These are phyloP conservation scores for Tuber umbilicatum DNA, from an alignment of 495 filamentous ascomycete species.

Conservation along the genomic window DNA sequence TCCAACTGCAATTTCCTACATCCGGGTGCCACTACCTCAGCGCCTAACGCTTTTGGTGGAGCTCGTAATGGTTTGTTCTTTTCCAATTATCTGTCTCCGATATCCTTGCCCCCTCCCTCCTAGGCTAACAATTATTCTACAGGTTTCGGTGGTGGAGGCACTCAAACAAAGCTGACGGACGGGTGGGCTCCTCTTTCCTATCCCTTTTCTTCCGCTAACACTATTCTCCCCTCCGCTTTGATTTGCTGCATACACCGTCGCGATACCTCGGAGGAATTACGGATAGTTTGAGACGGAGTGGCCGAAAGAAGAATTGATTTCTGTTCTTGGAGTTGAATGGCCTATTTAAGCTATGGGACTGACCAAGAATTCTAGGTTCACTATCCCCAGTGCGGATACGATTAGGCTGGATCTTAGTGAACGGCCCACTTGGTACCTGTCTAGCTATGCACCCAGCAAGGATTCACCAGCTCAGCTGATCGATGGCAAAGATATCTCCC, in stretches of 20 bases:
- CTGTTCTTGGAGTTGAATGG: not conserved
- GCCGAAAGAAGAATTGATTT: not conserved
- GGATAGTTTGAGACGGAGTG: not conserved
- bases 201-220: not conserved
- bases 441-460: slow-evolving; percentile 41
- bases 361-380: slow-evolving; percentile 19
- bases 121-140: slow-evolving; percentile 16
- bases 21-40: slow-evolving; percentile 21
- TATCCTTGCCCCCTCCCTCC: not conserved
- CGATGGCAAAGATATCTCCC: slow-evolving; percentile 41
- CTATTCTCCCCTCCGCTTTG: not conserved
- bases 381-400: slow-evolving; percentile 31
- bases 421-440: slow-evolving; percentile 36
- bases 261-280: not conserved
- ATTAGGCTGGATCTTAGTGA: slow-evolving; percentile 38
- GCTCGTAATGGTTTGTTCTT: slow-evolving; percentile 22
- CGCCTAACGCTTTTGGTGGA: slow-evolving; percentile 17
- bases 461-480: slow-evolving; percentile 40
- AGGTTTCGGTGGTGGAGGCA: slow-evolving; percentile 23
- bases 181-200: slow-evolving; percentile 11
- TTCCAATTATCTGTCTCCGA: slow-evolving; percentile 10
- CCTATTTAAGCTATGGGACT: not conserved
- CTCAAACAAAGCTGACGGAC: slow-evolving; percentile 25
- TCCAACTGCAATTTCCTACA: slow-evolving; percentile 36
- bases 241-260: not conserved